Evolutionary conservation across 2,329 filamentous ascomycete genomes (phyloP).

Genomic region (Aspergillus brasiliensis): DNA sequence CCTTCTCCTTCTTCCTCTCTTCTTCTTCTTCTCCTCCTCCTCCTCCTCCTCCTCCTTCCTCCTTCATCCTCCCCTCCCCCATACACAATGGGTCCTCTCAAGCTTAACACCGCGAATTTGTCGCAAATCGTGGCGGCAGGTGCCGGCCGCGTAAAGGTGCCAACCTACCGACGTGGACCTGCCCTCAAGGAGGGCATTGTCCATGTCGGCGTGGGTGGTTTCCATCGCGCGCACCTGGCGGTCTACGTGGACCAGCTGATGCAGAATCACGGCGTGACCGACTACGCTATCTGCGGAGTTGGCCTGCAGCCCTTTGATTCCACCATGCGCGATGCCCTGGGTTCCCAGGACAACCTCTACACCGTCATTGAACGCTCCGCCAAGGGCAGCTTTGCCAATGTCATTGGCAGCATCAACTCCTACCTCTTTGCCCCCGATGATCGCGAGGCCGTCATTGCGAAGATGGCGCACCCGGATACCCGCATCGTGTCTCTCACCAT

Average conservation of each 20-base stretch:
- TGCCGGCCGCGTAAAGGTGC: conserved; percentile 38
- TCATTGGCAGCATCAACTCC: conserved; percentile 56
- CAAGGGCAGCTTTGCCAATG: conserved; percentile 51
- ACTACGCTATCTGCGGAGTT: conserved; percentile 57
- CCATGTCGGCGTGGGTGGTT: conserved; percentile 58
- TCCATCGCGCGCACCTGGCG: conserved; percentile 57
- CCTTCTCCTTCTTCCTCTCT: not conserved
- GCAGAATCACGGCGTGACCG: conserved; percentile 46
- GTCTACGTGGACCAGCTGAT: conserved; percentile 56
- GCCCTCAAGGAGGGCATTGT: conserved; percentile 57
- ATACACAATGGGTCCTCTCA: conserved; percentile 37
- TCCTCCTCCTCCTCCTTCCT: not conserved
- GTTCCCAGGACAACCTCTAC: conserved; percentile 55
- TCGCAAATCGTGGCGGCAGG: conserved; percentile 36
- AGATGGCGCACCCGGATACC: conserved; percentile 59
- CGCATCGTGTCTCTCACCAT: conserved; percentile 59
- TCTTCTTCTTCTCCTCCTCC: not conserved
- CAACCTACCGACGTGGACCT: conserved; percentile 48
- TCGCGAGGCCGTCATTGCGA: conserved; percentile 55
- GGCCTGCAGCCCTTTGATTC: conserved; percentile 55
- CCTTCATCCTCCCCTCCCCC: conserved; percentile 10
- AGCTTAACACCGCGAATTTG: conserved; percentile 45
- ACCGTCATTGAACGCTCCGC: conserved; percentile 59
- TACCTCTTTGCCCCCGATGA: conserved; percentile 57
- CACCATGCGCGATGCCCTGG: conserved; percentile 54